Evolutionary conservation across 768 basidiomycete genomes (phyloP), one percentile per base, ranked within the genome.

Genomic region (Mycena polygramma): DNA sequence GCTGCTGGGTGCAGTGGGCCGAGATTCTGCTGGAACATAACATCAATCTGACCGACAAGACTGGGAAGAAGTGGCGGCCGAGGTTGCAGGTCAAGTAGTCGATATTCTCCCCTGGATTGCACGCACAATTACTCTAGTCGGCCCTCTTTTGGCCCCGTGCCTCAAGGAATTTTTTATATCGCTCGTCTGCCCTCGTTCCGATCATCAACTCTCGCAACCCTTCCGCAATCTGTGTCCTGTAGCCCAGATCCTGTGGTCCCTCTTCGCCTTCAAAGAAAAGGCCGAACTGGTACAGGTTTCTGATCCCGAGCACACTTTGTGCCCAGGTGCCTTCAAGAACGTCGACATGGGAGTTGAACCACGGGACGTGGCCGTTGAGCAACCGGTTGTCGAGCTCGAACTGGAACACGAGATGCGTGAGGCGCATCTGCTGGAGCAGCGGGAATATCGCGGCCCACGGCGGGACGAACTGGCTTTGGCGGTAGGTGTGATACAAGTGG

Each of bases 21-120:
- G 66, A 67, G 55, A 26, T 53, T 39, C n/a, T 67, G 41, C 24
- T 51, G 0, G 22, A 41, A 43, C 22, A 20, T 7, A 41, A 46
- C 13, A 45, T 66, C n/a, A 22, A 45, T 19, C 19, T 66, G 10
- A 60, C 30, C 4, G 51, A 67, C 17, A n/a, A 39, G 37, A 36
- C n/a, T 30, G 57, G 65, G 26, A 59, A n/a, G 48, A 66, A 58
- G 10, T 67, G 66, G 66, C 66, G 66, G 2, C 35, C 51, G 15
- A 59, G 66, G n/a, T 53, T 60, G 19, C 49, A 66, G 43, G 53
- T 54, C 19, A 57, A 41, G 37, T 57, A 57, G 55, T 13, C 36
- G 17, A 39, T 39, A 7, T 39, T n/a, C n/a, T n/a, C n/a, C n/a
- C n/a, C n/a, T n/a, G n/a, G n/a, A 39, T 39, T 39, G 39, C 39